Conservation (phyloP, 768 basidiomycete genomes). For the Plicaturopsis crispa region DNA sequence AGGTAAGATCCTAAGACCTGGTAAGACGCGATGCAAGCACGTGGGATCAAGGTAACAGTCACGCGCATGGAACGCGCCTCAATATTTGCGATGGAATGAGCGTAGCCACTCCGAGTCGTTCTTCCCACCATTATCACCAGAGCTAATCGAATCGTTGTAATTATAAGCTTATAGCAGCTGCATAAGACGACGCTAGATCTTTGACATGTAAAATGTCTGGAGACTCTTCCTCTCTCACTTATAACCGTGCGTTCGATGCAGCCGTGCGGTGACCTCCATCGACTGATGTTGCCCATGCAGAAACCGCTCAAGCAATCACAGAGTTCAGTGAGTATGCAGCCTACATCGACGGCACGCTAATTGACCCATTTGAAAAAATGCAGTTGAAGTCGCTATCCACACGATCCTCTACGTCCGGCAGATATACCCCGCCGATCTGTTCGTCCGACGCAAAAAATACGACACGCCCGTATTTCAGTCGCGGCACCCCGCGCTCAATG, state of each 20-base stretch:
- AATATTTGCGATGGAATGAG: too few relatives aligned
- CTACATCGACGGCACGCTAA: not conserved
- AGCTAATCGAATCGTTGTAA: too few relatives aligned
- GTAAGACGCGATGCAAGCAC: too few relatives aligned
- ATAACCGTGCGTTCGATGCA: constrained; percentile 25
- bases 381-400: constrained; percentile 94
- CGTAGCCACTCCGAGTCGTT: too few relatives aligned
- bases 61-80: too few relatives aligned
- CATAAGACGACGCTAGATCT: too few relatives aligned
- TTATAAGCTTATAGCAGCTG: too few relatives aligned
- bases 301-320: constrained; percentile 54
- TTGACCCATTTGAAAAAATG: not conserved
- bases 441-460: constrained; percentile 83
- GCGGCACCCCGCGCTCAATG: constrained; percentile 81
- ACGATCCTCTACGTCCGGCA: constrained; percentile 87
- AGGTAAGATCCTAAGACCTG: too few relatives aligned
- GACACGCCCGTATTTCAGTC: constrained; percentile 89
- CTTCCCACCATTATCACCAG: too few relatives aligned
- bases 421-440: constrained; percentile 85
- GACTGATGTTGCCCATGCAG: constrained; percentile 26
- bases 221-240: constrained; percentile 25
- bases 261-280: not conserved
- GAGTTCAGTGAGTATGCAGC: constrained; percentile 75
- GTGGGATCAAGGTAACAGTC: too few relatives aligned
- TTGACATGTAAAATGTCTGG: not conserved